A percentile compares a stretch with the other conserved stretches of the same genome.
phyloP scores from a whole-genome alignment of 306 rosid genomes.

The Trifolium fragiferum region DNA sequence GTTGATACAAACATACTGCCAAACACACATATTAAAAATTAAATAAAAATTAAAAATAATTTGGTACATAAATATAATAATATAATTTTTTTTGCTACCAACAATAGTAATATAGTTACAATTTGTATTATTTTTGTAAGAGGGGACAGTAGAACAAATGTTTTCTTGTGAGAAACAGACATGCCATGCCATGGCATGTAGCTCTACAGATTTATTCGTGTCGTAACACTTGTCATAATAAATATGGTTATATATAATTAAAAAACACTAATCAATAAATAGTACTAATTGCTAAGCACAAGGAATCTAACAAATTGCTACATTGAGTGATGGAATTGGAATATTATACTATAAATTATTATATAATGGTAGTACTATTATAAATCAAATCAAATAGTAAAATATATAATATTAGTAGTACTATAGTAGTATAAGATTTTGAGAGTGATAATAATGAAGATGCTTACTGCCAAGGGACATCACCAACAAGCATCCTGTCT shows the following conservation, averaged over 20 bases:
- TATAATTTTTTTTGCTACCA: background rate
- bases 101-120: slow-evolving; percentile 33
- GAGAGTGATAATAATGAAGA: slow-evolving; percentile 46
- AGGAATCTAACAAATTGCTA: slow-evolving; percentile 54
- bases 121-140: slow-evolving; percentile 31
- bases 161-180: slow-evolving; percentile 44
- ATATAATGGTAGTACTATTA: slow-evolving; percentile 30
- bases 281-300: slow-evolving; percentile 24
- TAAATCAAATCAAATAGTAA: slow-evolving; percentile 37
- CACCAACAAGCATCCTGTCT: slow-evolving; percentile 99
- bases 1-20: slow-evolving; percentile 93
- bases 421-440: slow-evolving; percentile 12
- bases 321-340: slow-evolving; percentile 27
- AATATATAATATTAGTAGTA: background rate
- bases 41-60: background rate
- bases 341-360: background rate
- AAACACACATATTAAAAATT: slow-evolving; percentile 27
- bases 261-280: background rate
- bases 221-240: slow-evolving; percentile 32
- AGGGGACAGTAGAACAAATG: slow-evolving; percentile 42
- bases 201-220: slow-evolving; percentile 38
- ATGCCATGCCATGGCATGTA: slow-evolving; percentile 49
- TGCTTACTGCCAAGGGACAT: slow-evolving; percentile 99
- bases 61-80: background rate
- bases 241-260: slow-evolving; percentile 18